Evolutionary conservation across 495 filamentous ascomycete species (phyloP).

Genomic region (Glarea lozoyensis): DNA sequence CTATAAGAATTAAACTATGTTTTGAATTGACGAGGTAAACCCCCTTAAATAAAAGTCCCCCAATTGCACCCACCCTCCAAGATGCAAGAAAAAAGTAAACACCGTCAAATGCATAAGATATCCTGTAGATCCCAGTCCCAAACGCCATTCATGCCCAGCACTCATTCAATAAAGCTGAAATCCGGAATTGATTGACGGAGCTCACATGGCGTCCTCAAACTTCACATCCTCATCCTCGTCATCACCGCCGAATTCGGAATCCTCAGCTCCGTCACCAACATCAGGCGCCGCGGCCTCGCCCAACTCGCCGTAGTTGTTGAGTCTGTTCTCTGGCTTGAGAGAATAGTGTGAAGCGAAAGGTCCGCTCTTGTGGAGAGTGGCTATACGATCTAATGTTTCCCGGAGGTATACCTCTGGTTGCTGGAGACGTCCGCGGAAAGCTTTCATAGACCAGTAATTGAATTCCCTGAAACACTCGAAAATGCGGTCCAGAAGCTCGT

Average conservation of each 20-base stretch:
- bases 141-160: constrained; percentile 11
- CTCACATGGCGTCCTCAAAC: constrained; percentile 76
- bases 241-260: constrained; percentile 33
- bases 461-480: constrained; percentile 73
- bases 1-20: too few relatives aligned
- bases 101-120: constrained; percentile 5
- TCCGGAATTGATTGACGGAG: too few relatives aligned
- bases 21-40: too few relatives aligned
- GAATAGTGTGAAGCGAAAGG: constrained; percentile 77
- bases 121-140: neutral
- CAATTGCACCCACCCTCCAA: too few relatives aligned
- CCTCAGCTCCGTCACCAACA: constrained; percentile 36
- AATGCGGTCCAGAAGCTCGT: constrained; percentile 76
- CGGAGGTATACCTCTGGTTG: constrained; percentile 93
- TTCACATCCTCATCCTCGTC: constrained; percentile 61
- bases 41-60: too few relatives aligned
- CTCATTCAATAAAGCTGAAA: constrained; percentile 3
- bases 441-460: constrained; percentile 84
- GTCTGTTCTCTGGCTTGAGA: constrained; percentile 62
- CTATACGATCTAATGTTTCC: constrained; percentile 73
- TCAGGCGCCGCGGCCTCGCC: constrained; percentile 39
- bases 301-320: constrained; percentile 38
- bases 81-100: too few relatives aligned
- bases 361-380: constrained; percentile 68
- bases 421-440: constrained; percentile 56